phyloP scores from a whole-genome alignment of 768 basidiomycete genomes.

The Cantharellus cinnabarinus region DNA sequence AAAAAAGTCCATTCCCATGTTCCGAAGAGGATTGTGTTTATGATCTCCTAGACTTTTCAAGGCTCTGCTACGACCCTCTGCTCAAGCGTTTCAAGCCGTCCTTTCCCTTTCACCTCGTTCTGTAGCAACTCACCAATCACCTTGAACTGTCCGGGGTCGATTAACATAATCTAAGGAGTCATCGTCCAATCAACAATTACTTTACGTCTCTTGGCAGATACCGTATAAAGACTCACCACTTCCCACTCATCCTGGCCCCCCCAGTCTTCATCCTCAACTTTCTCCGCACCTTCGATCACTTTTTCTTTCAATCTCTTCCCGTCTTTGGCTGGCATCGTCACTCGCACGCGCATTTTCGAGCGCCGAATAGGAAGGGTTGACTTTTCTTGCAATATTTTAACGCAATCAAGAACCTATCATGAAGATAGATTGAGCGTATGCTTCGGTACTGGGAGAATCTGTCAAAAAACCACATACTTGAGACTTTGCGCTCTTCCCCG shows the following conservation, averaged over 20 bases:
- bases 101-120: conserved; percentile 76
- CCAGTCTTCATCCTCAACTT: conserved; percentile 64
- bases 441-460: background rate
- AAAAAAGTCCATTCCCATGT: no score
- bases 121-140: conserved; percentile 76
- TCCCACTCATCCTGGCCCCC: conserved; percentile 55
- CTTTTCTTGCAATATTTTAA: conserved; percentile 60
- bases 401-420: conserved; percentile 67
- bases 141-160: conserved; percentile 84
- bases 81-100: conserved; percentile 52
- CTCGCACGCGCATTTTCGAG: conserved; percentile 77
- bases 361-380: conserved; percentile 84
- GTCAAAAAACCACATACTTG: conserved; percentile 35
- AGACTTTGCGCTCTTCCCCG: conserved; percentile 79
- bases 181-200: background rate
- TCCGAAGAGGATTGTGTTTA: no score
- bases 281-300: conserved; percentile 54
- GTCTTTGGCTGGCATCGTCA: conserved; percentile 51
- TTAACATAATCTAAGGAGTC: conserved; percentile 51
- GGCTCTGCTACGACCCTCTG: background rate
- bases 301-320: conserved; percentile 48
- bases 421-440: background rate
- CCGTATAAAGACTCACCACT: conserved; percentile 33
- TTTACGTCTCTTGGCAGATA: background rate
- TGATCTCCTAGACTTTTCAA: background rate